A percentile compares a stretch with the other conserved stretches of the same genome.
These are phyloP conservation scores for Metschnikowia peoriensis DNA, from an alignment of 805 yeast species.

Conservation along the genomic window DNA sequence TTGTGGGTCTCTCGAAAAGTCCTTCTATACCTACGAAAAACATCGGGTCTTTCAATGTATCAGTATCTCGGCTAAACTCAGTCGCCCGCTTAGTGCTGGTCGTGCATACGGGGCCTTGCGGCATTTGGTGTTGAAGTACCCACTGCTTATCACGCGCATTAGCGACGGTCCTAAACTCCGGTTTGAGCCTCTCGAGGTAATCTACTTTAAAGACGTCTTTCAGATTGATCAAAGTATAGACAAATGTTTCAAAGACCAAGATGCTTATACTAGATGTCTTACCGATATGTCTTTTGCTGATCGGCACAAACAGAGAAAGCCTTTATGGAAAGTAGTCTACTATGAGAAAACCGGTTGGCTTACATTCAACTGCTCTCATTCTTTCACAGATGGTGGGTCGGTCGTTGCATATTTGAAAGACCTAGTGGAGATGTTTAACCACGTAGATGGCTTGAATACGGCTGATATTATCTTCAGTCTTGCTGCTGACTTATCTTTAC, in stretches of 20 bases:
- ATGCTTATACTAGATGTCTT: neutral
- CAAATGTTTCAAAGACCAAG: neutral
- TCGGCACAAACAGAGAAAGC: neutral
- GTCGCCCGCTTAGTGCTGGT: neutral
- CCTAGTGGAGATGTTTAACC: constrained; percentile 6
- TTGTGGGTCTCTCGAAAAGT: neutral
- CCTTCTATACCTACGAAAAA: constrained; percentile 20
- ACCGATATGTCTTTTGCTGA: neutral
- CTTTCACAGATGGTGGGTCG: constrained; percentile 11
- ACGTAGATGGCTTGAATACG: neutral
- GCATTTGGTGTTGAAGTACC: neutral
- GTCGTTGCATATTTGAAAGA: constrained; percentile 9
- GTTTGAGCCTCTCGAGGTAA: neutral
- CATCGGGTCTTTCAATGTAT: constrained; percentile 20
- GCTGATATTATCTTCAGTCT: neutral
- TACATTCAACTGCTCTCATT: constrained; percentile 5
- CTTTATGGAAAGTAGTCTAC: constrained; percentile 8
- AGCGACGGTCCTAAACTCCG: neutral
- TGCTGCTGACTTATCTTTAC: constrained; percentile 4
- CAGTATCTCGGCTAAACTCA: constrained; percentile 1
- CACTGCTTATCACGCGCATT: neutral
- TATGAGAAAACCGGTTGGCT: constrained; percentile 6
- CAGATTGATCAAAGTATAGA: neutral
- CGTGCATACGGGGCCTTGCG: neutral
- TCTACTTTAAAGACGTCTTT: neutral